These are phyloP conservation scores for Umbelopsis isabellina DNA, from an alignment of 192 early-diverging fungal species.

Conservation along the genomic window DNA sequence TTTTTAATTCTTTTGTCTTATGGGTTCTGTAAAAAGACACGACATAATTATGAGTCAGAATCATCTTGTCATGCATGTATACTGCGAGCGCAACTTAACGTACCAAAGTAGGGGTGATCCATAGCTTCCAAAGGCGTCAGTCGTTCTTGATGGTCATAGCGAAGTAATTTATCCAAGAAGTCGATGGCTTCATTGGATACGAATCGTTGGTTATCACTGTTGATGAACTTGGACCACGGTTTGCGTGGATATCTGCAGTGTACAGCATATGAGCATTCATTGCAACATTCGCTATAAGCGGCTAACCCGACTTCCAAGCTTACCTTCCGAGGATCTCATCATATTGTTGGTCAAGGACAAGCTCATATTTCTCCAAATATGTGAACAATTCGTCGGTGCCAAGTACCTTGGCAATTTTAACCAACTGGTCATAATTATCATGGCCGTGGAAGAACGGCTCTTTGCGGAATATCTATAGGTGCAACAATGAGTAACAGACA, in stretches of 20 bases:
- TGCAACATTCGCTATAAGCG: conserved; percentile 20
- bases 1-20: conserved; percentile 20
- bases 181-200: conserved; percentile 84
- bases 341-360: conserved; percentile 89
- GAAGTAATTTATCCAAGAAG: conserved; percentile 86
- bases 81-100: background rate
- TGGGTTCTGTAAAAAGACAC: background rate
- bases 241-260: conserved; percentile 61
- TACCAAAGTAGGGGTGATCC: conserved; percentile 79
- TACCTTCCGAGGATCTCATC: conserved; percentile 90
- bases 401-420: conserved; percentile 97
- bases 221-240: conserved; percentile 88
- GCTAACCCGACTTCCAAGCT: background rate
- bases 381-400: conserved; percentile 94
- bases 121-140: conserved; percentile 88
- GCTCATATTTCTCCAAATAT: conserved; percentile 95
- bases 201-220: conserved; percentile 81
- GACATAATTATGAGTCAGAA: background rate
- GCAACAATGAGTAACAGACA: background rate
- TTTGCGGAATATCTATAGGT: conserved; percentile 90
- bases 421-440: conserved; percentile 99
- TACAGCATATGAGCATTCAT: background rate
- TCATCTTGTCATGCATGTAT: too few relatives aligned
- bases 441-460: conserved; percentile 99
- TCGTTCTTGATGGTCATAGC: conserved; percentile 93